Evolutionary conservation across 2,329 filamentous ascomycete species (phyloP), one percentile per base, ranked within the genome.

Genomic region (Scorias spongiosa): DNA sequence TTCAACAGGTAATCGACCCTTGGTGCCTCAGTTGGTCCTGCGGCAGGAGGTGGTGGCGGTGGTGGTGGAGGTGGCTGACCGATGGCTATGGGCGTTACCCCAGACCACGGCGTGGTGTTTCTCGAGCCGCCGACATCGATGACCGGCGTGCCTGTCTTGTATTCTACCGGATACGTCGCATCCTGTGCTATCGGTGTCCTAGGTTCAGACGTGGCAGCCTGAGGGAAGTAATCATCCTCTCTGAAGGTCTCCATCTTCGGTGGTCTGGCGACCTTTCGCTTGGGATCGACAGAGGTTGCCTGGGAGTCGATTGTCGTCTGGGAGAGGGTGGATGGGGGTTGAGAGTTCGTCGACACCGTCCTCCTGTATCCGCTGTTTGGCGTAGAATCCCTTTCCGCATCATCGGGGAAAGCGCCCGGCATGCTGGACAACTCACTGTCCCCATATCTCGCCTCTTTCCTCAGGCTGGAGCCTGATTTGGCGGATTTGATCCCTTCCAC

Each of bases 1-100:
- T 91, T 85, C 44, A 95, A 72, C 14, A 96, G 70, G 59, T 96
- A 96, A 59, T 96, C 89, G 14, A 96, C 87, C 48, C 84, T 76
- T 1, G 89, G 89, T 10, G 80, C 73, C 36, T 86, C 78, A 38
- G 80, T 70, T 30, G 75, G 70, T 36, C 72, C 51, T 42, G 79
- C 67, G 51, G 78, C 74, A 8, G 86, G 75, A 1, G 82, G 79
- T 1, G 85, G 81, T 2, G 83, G 87, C 0, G 87, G 86, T 0
- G 84, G 85, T 1, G 85, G 77, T 12, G 68, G 68, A 29, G 74
- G 64, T 32, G 74, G 64, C 42, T 71, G 74, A 1, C 32, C 41
- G 10, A 42, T 42, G 10, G 39, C 39, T 12, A 38, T 47, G 14
- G 44, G 43, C 10, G 40, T 47, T 15, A 39, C 40, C n/a, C 42